These are phyloP conservation scores for Xylaria sp. DNA, from an alignment of 2,329 filamentous ascomycete genomes.

Conservation along the genomic window DNA sequence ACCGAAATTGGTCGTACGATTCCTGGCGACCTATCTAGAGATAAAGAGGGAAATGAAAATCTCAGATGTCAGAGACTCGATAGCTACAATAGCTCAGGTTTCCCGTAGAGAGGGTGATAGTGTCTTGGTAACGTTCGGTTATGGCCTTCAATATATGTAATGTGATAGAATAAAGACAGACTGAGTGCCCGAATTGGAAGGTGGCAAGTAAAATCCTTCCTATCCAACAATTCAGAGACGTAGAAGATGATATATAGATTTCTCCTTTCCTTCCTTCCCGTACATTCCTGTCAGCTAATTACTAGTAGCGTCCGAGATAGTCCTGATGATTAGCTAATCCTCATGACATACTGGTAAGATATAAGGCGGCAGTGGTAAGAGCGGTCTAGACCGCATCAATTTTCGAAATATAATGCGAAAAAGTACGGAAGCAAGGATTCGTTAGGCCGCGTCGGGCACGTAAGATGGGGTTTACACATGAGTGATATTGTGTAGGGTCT, in stretches of 20 bases:
- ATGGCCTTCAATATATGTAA: slow-evolving; percentile 14
- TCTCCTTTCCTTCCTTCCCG: slow-evolving; percentile 14
- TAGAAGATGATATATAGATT: slow-evolving; percentile 12
- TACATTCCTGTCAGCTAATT: slow-evolving; percentile 13
- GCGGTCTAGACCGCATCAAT: slow-evolving; percentile 11
- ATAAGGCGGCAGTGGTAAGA: slow-evolving; percentile 18
- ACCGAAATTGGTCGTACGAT: not conserved
- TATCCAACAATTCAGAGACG: not conserved
- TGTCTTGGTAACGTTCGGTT: not conserved
- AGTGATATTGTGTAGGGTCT: slow-evolving; percentile 14
- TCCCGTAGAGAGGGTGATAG: not conserved
- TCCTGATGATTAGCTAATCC: slow-evolving; percentile 21
- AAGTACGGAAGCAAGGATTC: slow-evolving; percentile 23
- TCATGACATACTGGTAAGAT: slow-evolving; percentile 12
- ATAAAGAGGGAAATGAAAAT: not conserved
- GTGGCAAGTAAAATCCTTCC: slow-evolving; percentile 6
- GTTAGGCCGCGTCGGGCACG: slow-evolving; percentile 28
- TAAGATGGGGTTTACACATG: slow-evolving; percentile 17
- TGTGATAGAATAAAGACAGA: not conserved
- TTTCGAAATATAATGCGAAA: slow-evolving; percentile 12
- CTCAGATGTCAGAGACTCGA: not conserved
- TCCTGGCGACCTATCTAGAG: not conserved
- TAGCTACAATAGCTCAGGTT: not conserved
- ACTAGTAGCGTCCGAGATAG: slow-evolving; percentile 15
- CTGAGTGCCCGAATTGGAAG: slow-evolving; percentile 20